Evolutionary conservation across 1,284 basidiomycete genomes (phyloP).

Genomic region (Tilletia setariae): DNA sequence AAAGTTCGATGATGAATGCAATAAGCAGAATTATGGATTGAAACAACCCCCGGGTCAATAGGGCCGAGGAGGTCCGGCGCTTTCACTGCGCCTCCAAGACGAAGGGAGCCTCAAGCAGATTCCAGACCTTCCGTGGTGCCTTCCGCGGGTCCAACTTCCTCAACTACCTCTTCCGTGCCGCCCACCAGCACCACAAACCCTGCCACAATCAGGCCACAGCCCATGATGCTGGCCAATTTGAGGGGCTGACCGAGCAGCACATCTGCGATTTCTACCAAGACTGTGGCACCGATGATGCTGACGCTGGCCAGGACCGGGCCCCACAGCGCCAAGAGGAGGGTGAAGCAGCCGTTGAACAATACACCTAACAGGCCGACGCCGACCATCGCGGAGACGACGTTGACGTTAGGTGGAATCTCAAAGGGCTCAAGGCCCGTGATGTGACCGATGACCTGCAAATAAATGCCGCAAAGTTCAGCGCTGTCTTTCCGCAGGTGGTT

Average conservation of each 20-base stretch:
- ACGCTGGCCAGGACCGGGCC: constrained; percentile 51
- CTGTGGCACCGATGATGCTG: constrained; percentile 49
- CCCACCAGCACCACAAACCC: constrained; percentile 44
- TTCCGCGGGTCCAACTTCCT: neutral
- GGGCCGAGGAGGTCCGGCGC: too few relatives aligned
- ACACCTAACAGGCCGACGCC: constrained; percentile 42
- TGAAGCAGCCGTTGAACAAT: constrained; percentile 50
- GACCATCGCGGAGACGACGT: constrained; percentile 28
- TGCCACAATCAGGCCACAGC: constrained; percentile 41
- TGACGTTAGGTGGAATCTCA: constrained; percentile 38
- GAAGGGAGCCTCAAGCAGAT: too few relatives aligned
- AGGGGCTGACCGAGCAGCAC: constrained; percentile 38
- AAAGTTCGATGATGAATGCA: too few relatives aligned
- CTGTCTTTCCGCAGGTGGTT: too few relatives aligned
- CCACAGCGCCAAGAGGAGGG: constrained; percentile 49
- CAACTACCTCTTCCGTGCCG: constrained; percentile 17
- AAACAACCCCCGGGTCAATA: too few relatives aligned
- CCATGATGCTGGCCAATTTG: constrained; percentile 40
- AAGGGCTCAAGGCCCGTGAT: constrained; percentile 39
- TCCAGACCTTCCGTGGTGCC: too few relatives aligned
- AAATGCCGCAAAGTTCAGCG: neutral
- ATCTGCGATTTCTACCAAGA: constrained; percentile 43
- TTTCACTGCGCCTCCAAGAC: too few relatives aligned
- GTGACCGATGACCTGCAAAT: constrained; percentile 29
- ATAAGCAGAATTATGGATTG: too few relatives aligned